Conservation (phyloP, 768 basidiomycete genomes). For the Dendrothele bispora region DNA sequence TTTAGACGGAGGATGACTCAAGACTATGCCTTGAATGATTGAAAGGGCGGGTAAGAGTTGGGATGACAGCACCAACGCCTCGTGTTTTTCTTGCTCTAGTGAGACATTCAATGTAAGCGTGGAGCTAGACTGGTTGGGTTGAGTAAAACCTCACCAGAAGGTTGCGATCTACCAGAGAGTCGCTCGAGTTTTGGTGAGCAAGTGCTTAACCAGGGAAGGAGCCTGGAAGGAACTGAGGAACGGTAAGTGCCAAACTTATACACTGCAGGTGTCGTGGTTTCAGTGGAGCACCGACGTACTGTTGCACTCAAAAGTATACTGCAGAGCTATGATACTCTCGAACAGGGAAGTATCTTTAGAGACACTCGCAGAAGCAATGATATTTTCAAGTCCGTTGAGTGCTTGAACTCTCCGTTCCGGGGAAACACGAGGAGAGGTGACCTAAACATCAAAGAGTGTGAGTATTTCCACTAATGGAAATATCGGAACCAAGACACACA, state of each 20-base stretch:
- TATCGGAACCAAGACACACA: constrained; percentile 37
- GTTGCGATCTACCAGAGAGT: constrained; percentile 40
- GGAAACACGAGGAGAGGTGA: constrained; percentile 62
- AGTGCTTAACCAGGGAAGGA: constrained; percentile 61
- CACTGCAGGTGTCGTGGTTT: not conserved
- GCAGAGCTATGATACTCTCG: constrained; percentile 60
- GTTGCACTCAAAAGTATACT: constrained; percentile 84
- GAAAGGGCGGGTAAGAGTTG: constrained; percentile 62
- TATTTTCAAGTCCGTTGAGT: constrained; percentile 53
- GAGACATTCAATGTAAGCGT: constrained; percentile 5
- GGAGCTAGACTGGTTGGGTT: constrained; percentile 10
- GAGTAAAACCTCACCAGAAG: not conserved
- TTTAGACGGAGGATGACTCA: constrained; percentile 72
- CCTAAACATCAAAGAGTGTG: constrained; percentile 38
- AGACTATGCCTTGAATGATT: constrained; percentile 73
- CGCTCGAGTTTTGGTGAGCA: constrained; percentile 52
- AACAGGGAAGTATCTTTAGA: constrained; percentile 43
- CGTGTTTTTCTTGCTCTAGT: constrained; percentile 44
- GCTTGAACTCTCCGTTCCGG: constrained; percentile 51
- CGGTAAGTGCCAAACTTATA: constrained; percentile 7
- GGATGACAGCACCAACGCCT: constrained; percentile 45
- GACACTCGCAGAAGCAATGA: constrained; percentile 51
- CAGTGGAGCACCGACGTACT: constrained; percentile 41
- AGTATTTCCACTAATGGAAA: not conserved
- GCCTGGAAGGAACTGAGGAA: constrained; percentile 60